A percentile compares a stretch with the other conserved stretches of the same genome.
phyloP scores from a whole-genome alignment of 1,284 basidiomycete species.

The Thelephora terrestris region DNA sequence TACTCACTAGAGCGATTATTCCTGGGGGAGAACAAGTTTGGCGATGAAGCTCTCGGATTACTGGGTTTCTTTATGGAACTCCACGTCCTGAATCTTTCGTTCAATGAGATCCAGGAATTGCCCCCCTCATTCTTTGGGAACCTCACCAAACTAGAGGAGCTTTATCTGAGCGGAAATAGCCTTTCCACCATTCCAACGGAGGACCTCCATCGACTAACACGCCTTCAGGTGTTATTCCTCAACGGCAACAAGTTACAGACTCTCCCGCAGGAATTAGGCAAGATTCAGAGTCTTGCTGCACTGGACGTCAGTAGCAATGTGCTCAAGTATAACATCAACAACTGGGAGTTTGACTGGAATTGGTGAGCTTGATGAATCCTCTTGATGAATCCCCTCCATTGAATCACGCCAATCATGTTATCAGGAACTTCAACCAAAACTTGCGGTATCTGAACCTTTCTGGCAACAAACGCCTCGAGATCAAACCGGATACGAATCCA shows the following conservation, averaged over 20 bases:
- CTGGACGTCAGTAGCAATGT: slow-evolving; percentile 94
- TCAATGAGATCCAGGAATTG: slow-evolving; percentile 92
- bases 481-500: slow-evolving; percentile 54
- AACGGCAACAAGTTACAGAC: slow-evolving; percentile 95
- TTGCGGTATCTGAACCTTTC: slow-evolving; percentile 87
- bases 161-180: slow-evolving; percentile 93
- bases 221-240: slow-evolving; percentile 71
- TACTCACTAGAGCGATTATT: slow-evolving; percentile 70
- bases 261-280: slow-evolving; percentile 83
- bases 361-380: slow-evolving; percentile 45
- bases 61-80: slow-evolving; percentile 72
- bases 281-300: slow-evolving; percentile 70
- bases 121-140: slow-evolving; percentile 71
- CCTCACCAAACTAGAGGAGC: slow-evolving; percentile 62
- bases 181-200: slow-evolving; percentile 86
- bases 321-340: slow-evolving; percentile 97
- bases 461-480: slow-evolving; percentile 83
- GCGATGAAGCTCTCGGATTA: slow-evolving; percentile 73
- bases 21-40: slow-evolving; percentile 84
- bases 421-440: slow-evolving; percentile 95
- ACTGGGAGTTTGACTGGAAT: slow-evolving; percentile 99
- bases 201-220: slow-evolving; percentile 63
- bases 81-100: slow-evolving; percentile 83
- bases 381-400: neutral
- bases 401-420: neutral